Conservation (phyloP, 2,329 filamentous ascomycete genomes). For the Ceratocystis cubensis region DNA sequence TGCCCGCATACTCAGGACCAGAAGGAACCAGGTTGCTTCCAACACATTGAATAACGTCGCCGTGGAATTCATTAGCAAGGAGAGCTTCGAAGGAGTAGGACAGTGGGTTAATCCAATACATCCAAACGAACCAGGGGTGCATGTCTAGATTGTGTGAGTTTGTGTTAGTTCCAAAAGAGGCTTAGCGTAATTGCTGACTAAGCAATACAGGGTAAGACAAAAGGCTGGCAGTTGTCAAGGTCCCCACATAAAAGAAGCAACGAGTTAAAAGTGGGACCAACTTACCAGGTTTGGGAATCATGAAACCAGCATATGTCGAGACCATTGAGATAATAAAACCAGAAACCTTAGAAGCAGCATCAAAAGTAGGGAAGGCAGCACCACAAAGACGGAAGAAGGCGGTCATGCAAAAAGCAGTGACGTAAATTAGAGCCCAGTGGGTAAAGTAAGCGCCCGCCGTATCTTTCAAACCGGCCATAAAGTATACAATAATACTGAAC, state of each 20-base stretch:
- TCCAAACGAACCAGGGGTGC: slow-evolving; percentile 51
- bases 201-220: neutral
- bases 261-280: neutral
- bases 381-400: slow-evolving; percentile 45
- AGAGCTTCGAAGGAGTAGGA: slow-evolving; percentile 58
- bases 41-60: slow-evolving; percentile 40
- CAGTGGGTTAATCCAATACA: slow-evolving; percentile 54
- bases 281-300: slow-evolving; percentile 41
- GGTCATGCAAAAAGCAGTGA: slow-evolving; percentile 44
- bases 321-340: slow-evolving; percentile 39
- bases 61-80: slow-evolving; percentile 58
- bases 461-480: slow-evolving; percentile 46
- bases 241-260: neutral
- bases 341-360: slow-evolving; percentile 46
- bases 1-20: slow-evolving; percentile 36
- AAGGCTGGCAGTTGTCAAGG: neutral
- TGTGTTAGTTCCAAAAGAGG: neutral
- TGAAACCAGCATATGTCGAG: slow-evolving; percentile 52
- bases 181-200: neutral
- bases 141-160: slow-evolving; percentile 31
- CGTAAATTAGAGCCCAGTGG: slow-evolving; percentile 43
- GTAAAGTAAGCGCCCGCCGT: slow-evolving; percentile 48
- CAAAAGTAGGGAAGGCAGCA: slow-evolving; percentile 44
- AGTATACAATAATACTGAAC: slow-evolving; percentile 50
- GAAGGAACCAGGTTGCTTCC: slow-evolving; percentile 39